Evolutionary conservation across 129 eudicot genomes (phyloP), one percentile per base, ranked within the genome.

Genomic region (Logfia minima): DNA sequence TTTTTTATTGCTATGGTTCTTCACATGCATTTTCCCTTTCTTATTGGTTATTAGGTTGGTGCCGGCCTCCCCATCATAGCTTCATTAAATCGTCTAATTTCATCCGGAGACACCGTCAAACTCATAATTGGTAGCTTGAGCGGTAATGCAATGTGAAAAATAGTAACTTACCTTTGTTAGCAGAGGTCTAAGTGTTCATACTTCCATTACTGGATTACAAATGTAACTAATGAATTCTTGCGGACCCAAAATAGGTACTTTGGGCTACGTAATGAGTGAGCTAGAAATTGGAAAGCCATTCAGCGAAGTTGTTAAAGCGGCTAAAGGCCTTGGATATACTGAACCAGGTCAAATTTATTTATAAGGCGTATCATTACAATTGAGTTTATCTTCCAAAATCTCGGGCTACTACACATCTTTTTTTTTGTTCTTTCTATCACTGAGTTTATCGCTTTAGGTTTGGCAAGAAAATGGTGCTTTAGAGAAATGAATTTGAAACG

Each of bases 211-310:
- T 55, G 7, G 18, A 67, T 48, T 59, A 29, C 65, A n/a, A 76
- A 35, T n/a, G n/a, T 13, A 63, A 77, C 23, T 73, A 21, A 26
- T 63, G 22, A 37, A 75, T 56, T 9, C 76, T 11, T 62, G 26
- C 63, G 55, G 79, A 79, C 51, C 22, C 26, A 70, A 62, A 28
- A 83, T 64, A 94, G 98, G 98, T 81, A 94, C 98, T 22, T 75
- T 94, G 77, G 98, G 98, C 52, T 94, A 87, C 83, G 96, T 94
- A 75, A 91, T 94, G 98, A 94, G 98, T 62, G 97, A 89, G 83
- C 84, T 91, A 60, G 97, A 91, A 87, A 86, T 87, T 71, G 98
- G 98, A 76, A 94, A 85, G 61, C 89, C 90, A 17, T 87, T 94
- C 72, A 94, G 98, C 67, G 83, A 91, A 78, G 98, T 91, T 83